A percentile compares a stretch with the other conserved stretches of the same genome.
Evolutionary conservation across 805 yeast genomes (phyloP).

Genomic region (Zygotorulaspora chibaensis): DNA sequence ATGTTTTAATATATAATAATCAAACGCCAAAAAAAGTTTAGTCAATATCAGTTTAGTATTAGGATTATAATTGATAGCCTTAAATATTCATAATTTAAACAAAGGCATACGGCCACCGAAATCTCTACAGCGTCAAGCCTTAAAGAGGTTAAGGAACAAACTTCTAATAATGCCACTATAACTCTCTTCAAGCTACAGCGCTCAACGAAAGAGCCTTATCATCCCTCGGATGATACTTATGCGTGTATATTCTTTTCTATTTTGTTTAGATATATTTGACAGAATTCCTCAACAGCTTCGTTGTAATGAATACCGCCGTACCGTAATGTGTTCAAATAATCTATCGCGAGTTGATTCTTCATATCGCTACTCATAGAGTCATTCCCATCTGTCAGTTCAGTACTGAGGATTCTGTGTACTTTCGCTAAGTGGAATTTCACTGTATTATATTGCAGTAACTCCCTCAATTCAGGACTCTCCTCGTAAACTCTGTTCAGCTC

Average conservation of each 20-base stretch:
- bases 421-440: slow-evolving; percentile 54
- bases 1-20: not conserved
- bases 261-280: slow-evolving; percentile 29
- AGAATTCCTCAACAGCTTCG: slow-evolving; percentile 61
- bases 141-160: too few relatives aligned
- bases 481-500: slow-evolving; percentile 34
- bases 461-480: slow-evolving; percentile 40
- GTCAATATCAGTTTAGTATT: not conserved
- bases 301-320: slow-evolving; percentile 58
- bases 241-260: not conserved
- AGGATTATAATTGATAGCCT: not conserved
- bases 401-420: slow-evolving; percentile 43
- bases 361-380: slow-evolving; percentile 31
- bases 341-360: slow-evolving; percentile 50
- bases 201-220: too few relatives aligned
- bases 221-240: too few relatives aligned
- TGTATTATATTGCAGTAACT: slow-evolving; percentile 42
- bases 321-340: slow-evolving; percentile 54
- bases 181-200: too few relatives aligned
- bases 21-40: not conserved
- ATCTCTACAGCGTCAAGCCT: too few relatives aligned
- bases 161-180: too few relatives aligned
- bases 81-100: not conserved
- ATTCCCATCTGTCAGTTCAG: slow-evolving; percentile 16
- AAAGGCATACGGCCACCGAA: too few relatives aligned